phyloP scores from a whole-genome alignment of 306 rosid genomes.

The Rosa rugosa region DNA sequence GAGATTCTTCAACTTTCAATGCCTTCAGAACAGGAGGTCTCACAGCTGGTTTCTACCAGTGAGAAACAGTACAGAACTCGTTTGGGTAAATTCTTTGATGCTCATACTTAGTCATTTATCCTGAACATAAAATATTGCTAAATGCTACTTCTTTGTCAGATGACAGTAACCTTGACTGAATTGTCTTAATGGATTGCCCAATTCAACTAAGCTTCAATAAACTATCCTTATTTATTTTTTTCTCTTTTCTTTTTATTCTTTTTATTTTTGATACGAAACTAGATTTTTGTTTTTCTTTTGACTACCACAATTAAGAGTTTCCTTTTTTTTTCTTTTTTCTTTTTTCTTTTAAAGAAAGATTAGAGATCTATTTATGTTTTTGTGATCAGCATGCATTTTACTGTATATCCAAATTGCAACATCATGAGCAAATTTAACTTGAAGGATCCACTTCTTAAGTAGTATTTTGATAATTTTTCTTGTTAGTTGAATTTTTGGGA shows the following conservation, averaged over 20 bases:
- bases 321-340: too few species aligned
- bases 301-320: neutral
- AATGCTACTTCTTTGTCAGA: neutral
- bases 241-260: neutral
- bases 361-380: neutral
- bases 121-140: neutral
- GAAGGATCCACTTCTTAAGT: neutral
- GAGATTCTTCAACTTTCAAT: conserved; percentile 59
- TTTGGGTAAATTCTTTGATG: conserved; percentile 43
- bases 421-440: neutral
- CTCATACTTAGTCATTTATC: neutral
- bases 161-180: neutral
- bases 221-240: too few species aligned
- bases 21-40: conserved; percentile 70
- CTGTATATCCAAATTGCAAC: neutral
- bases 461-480: neutral
- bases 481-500: neutral
- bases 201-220: neutral
- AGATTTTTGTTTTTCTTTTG: too few species aligned
- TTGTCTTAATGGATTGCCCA: neutral
- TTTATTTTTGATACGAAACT: neutral
- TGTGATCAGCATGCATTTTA: neutral
- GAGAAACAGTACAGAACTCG: conserved; percentile 51
- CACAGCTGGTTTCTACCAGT: conserved; percentile 56
- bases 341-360: neutral